Conservation (phyloP, 768 basidiomycete genomes). For the Ephemerocybe angulata region DNA sequence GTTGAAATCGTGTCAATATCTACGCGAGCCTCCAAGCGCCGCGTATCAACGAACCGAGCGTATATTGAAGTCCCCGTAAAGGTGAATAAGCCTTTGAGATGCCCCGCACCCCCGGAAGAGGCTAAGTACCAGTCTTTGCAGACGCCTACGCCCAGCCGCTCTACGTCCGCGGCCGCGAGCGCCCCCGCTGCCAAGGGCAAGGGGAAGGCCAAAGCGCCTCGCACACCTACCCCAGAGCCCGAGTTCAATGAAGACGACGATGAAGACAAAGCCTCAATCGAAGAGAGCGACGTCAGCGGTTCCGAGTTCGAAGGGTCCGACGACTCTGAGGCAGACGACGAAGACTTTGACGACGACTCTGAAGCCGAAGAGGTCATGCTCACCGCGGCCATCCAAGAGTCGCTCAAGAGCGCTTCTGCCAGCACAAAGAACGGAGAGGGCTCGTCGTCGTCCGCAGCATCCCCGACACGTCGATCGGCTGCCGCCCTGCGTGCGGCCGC, state of each 20-base stretch:
- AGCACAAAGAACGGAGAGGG: constrained; percentile 27
- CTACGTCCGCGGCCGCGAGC: not conserved
- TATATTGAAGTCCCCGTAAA: constrained; percentile 32
- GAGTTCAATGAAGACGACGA: constrained; percentile 38
- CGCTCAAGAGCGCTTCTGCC: constrained; percentile 33
- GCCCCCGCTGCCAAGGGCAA: constrained; percentile 19
- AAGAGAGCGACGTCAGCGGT: constrained; percentile 49
- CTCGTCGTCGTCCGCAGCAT: constrained; percentile 33
- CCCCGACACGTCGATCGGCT: constrained; percentile 27
- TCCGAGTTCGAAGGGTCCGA: constrained; percentile 56
- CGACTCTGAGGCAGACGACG: constrained; percentile 23
- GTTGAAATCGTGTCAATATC: constrained; percentile 17
- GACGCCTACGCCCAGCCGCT: not conserved
- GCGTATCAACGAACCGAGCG: constrained; percentile 29
- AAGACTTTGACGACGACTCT: constrained; percentile 17
- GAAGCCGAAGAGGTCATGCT: constrained; percentile 56
- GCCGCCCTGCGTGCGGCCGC: constrained; percentile 48
- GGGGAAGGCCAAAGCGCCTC: constrained; percentile 30
- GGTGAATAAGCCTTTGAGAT: not conserved
- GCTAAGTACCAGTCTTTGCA: not conserved
- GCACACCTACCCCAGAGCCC: constrained; percentile 22
- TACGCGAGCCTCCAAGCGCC: constrained; percentile 28
- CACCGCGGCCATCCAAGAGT: constrained; percentile 51
- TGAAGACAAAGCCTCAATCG: constrained; percentile 29
- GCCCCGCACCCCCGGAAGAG: not conserved